Conservation (phyloP, 495 filamentous ascomycete genomes). For the Mycothermus thermophilus region DNA sequence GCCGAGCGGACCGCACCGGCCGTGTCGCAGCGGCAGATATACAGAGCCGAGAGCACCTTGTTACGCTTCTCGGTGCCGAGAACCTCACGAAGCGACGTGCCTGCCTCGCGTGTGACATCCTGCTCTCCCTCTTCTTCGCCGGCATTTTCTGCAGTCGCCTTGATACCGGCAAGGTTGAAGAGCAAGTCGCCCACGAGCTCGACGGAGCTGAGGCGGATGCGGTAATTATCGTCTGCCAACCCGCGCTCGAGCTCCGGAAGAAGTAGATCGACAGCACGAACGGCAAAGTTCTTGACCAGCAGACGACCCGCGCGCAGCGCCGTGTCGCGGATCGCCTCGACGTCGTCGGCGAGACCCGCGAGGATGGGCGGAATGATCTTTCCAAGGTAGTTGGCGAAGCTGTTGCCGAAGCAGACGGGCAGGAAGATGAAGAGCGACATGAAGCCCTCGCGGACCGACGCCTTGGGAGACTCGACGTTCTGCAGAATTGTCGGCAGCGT, state of each 20-base stretch:
- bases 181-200: conserved; percentile 93
- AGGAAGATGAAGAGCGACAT: conserved; percentile 99
- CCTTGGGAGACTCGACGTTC: conserved; percentile 83
- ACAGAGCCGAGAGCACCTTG: conserved; percentile 86
- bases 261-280: conserved; percentile 82
- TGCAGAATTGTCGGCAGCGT: conserved; percentile 93
- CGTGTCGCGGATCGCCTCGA: conserved; percentile 89
- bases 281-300: conserved; percentile 94
- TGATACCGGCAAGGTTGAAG: conserved; percentile 96
- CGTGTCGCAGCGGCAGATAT: conserved; percentile 96
- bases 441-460: conserved; percentile 88
- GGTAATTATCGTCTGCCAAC: conserved; percentile 86
- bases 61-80: conserved; percentile 92
- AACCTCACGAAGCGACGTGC: conserved; percentile 78
- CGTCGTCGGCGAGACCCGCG: conserved; percentile 83
- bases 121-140: conserved; percentile 57
- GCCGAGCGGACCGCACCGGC: conserved; percentile 81
- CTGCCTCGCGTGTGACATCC: conserved; percentile 66
- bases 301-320: conserved; percentile 84
- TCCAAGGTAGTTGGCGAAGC: conserved; percentile 89
- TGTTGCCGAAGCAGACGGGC: conserved; percentile 97
- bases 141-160: conserved; percentile 64
- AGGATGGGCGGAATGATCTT: conserved; percentile 94
- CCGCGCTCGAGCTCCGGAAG: conserved; percentile 91
- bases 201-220: conserved; percentile 93